Evolutionary conservation across 1,284 basidiomycete genomes (phyloP).

Genomic region (Leccinum pseudoinsigne): DNA sequence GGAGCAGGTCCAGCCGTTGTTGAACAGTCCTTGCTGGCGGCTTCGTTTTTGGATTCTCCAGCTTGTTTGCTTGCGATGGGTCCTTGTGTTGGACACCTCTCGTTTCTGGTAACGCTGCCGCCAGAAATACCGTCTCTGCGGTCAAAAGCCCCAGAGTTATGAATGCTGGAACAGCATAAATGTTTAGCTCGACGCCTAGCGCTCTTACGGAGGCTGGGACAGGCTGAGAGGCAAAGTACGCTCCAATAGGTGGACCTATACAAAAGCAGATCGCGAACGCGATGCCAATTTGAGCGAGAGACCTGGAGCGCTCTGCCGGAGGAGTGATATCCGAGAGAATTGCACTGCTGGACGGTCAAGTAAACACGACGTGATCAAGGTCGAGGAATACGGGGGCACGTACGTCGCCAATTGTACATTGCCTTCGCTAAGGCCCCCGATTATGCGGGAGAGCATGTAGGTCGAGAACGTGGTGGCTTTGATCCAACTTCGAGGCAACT

Average conservation of each 20-base stretch:
- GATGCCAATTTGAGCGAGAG: conserved; percentile 89
- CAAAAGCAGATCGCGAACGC: conserved; percentile 93
- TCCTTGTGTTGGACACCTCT: conserved; percentile 44
- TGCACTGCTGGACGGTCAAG: conserved; percentile 50
- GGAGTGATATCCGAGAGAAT: conserved; percentile 88
- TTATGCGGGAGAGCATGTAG: conserved; percentile 85
- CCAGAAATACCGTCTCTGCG: conserved; percentile 71
- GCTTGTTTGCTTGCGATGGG: conserved; percentile 20
- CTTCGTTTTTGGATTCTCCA: conserved; percentile 23
- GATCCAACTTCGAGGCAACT: conserved; percentile 64
- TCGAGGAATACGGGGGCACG: conserved; percentile 27
- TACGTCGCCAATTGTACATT: conserved; percentile 83
- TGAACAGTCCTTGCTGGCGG: conserved; percentile 40
- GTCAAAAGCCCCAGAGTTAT: conserved; percentile 73
- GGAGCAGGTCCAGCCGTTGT: conserved; percentile 52
- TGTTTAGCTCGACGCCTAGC: conserved; percentile 71
- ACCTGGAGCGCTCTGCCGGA: conserved; percentile 73
- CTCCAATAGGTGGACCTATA: conserved; percentile 82
- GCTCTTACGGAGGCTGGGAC: conserved; percentile 55
- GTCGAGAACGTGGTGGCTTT: conserved; percentile 84
- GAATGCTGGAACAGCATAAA: conserved; percentile 84
- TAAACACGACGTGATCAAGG: not conserved
- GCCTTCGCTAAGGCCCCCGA: conserved; percentile 89
- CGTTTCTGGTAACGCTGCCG: conserved; percentile 78
- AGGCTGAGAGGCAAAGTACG: conserved; percentile 77